Evolutionary conservation across 306 rosid species (phyloP).

Genomic region (Astragalus glycyphyllos): DNA sequence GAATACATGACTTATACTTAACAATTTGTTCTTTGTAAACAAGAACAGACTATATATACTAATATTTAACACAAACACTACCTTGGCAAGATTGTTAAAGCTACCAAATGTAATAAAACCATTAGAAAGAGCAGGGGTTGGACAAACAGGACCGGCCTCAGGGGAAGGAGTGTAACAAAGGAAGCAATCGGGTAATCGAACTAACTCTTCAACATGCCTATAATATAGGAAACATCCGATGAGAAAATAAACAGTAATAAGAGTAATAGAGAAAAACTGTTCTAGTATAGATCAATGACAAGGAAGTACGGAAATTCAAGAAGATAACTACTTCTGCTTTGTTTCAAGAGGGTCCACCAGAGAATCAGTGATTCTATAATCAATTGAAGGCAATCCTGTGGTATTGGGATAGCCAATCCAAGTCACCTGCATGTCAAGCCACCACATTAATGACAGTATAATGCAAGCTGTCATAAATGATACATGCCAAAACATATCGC

Average conservation of each 20-base stretch:
- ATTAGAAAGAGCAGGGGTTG: conserved; percentile 93
- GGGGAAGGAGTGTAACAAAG: conserved; percentile 98
- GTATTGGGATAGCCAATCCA: conserved; percentile 99
- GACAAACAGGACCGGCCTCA: conserved; percentile 89
- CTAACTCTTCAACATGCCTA: conserved; percentile 94
- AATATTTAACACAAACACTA: conserved; percentile 45
- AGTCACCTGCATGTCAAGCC: conserved; percentile 69
- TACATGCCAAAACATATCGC: not conserved
- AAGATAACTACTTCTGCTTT: conserved; percentile 79
- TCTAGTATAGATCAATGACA: conserved; percentile 42
- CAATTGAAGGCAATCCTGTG: conserved; percentile 95
- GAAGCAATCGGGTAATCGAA: conserved; percentile 84
- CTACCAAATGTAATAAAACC: conserved; percentile 97
- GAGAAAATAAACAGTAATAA: conserved; percentile 22
- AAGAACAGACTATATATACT: not conserved
- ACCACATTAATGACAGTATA: conserved; percentile 16
- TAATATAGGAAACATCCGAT: conserved; percentile 34
- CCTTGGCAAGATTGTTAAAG: conserved; percentile 99
- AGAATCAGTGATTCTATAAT: conserved; percentile 93
- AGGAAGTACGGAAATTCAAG: conserved; percentile 40
- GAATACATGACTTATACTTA: conserved; percentile 1
- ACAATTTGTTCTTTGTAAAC: conserved; percentile 19
- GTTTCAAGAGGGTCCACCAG: conserved; percentile 88
- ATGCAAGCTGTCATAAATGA: not conserved
- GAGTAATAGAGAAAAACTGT: conserved; percentile 18